phyloP scores from a whole-genome alignment of 2,329 filamentous ascomycete genomes.

The Aspergillus sp. region DNA sequence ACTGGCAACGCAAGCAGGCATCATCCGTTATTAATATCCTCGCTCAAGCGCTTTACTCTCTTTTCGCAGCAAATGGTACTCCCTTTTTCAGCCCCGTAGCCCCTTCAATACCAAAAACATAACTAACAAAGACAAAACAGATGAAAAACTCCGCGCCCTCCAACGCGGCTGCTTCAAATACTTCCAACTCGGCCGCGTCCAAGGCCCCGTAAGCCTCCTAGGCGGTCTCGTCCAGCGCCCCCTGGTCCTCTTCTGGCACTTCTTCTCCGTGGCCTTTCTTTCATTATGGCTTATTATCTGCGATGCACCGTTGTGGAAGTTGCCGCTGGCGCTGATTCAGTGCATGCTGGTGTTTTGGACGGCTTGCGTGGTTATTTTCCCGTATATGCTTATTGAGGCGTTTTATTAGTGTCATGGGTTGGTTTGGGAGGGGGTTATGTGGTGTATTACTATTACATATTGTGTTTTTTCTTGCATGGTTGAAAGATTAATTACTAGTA shows the following conservation, averaged over 20 bases:
- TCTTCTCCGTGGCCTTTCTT: slow-evolving; percentile 87
- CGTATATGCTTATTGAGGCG: slow-evolving; percentile 68
- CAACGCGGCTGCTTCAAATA: slow-evolving; percentile 90
- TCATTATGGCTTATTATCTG: slow-evolving; percentile 66
- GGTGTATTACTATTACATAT: too few relatives aligned
- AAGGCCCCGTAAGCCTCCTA: slow-evolving; percentile 74
- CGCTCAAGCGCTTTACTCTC: slow-evolving; percentile 83
- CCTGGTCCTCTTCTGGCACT: slow-evolving; percentile 76
- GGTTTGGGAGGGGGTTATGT: too few relatives aligned
- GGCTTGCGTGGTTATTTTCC: slow-evolving; percentile 74
- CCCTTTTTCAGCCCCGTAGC: background rate
- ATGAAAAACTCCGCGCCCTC: slow-evolving; percentile 67
- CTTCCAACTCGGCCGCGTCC: slow-evolving; percentile 68
- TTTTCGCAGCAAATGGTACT: slow-evolving; percentile 75
- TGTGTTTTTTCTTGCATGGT: too few relatives aligned
- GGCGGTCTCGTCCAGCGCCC: slow-evolving; percentile 75
- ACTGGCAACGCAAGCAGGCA: slow-evolving; percentile 77
- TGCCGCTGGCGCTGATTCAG: slow-evolving; percentile 60
- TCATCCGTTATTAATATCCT: slow-evolving; percentile 93
- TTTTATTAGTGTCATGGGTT: slow-evolving; percentile 12
- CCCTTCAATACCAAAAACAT: background rate
- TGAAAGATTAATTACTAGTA: too few relatives aligned
- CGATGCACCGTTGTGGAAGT: slow-evolving; percentile 46
- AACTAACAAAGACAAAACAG: slow-evolving; percentile 23
- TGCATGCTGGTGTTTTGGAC: slow-evolving; percentile 68